Evolutionary conservation across 306 rosid species (phyloP), one percentile per base, ranked within the genome.

Genomic region (Rubus idaeus): DNA sequence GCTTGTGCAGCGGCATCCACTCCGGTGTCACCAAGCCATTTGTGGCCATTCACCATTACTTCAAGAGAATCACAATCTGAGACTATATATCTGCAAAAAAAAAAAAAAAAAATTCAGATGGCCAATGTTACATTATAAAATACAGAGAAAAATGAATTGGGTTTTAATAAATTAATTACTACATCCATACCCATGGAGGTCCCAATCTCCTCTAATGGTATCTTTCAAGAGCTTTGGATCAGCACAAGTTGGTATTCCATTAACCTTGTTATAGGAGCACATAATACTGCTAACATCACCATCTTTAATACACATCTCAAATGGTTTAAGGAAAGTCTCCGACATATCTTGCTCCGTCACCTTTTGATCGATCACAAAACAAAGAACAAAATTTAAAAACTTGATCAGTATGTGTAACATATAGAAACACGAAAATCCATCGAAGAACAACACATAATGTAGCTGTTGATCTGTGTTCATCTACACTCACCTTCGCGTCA

Each of bases 61-160:
- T 73, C 69, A 17, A 79, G 40, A 63, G 83, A 79, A 57, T 73
- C 83, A 44, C 83, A 79, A 65, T 79, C 83, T 9, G 82, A 42
- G 11, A 73, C 82, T 41, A 79, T 79, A 20, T 76, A 76, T 50
- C 79, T 76, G 73, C 53, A n/a, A 12, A 16, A 52, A 2, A 7
- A 1, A 52, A 2, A 7, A 1, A 35, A 1, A 9, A 0, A 18
- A 5, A 26, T 0, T 0, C 0, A 70, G 10, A 49, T 57, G 40
- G 41, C 0, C 3, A 58, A 60, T 42, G 5, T 26, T 12, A 6
- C 14, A 60, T 60, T 9, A 26, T 10, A 57, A 13, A 35, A 8
- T 6, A 20, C 58, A 21, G 37, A 20, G 61, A 60, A 23, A 11
- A 60, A 4, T 5, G 16, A 60, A 58, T 10, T 58, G 39, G 7